Percentiles rank a stretch among this genome's conserved stretches.
Conservation (phyloP, 2,329 filamentous ascomycete species). For the Ophiocordyceps camponoti-saundersi region DNA sequence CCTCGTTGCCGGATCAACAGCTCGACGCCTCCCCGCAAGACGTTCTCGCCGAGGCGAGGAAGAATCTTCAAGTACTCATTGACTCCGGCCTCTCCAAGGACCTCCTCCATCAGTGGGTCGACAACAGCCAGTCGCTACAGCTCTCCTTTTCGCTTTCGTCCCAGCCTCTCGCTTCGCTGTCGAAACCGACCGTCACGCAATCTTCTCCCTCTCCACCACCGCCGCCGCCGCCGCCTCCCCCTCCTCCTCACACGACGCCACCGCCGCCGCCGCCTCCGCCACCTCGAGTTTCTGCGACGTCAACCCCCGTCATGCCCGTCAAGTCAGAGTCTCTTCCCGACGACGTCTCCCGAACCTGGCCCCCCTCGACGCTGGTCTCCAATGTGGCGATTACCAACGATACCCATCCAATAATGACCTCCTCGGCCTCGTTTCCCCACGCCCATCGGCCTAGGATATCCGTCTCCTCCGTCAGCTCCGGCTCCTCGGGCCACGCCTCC, state of each 20-base stretch:
- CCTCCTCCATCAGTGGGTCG: slow-evolving; percentile 22
- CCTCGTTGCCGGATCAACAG: slow-evolving; percentile 8
- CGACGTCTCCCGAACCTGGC: slow-evolving; percentile 10
- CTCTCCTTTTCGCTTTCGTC: slow-evolving; percentile 9
- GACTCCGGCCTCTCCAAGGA: slow-evolving; percentile 27
- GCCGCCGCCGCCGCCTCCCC: slow-evolving; percentile 11
- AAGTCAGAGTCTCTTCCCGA: slow-evolving; percentile 14
- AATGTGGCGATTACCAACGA: slow-evolving; percentile 6
- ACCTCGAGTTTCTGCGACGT: not conserved
- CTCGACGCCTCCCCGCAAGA: slow-evolving; percentile 21
- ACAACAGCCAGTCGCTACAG: slow-evolving; percentile 17
- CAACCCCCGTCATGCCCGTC: slow-evolving; percentile 6
- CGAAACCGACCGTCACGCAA: slow-evolving; percentile 3
- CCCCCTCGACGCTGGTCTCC: slow-evolving; percentile 1
- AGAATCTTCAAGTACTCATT: slow-evolving; percentile 27
- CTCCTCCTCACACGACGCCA: slow-evolving; percentile 3
- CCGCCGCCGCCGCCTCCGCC: slow-evolving; percentile 5
- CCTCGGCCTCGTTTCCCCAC: slow-evolving; percentile 18
- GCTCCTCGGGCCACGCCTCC: slow-evolving; percentile 30
- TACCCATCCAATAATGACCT: slow-evolving; percentile 15
- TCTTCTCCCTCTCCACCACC: slow-evolving; percentile 9
- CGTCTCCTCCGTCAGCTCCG: slow-evolving; percentile 32
- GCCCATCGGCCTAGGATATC: slow-evolving; percentile 24
- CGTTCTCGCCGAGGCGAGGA: slow-evolving; percentile 25
- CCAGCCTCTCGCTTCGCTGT: slow-evolving; percentile 4